A percentile compares a stretch with the other conserved stretches of the same genome.
phyloP scores from a whole-genome alignment of 352 stramenopile genomes.

The Globisporangium solare region DNA sequence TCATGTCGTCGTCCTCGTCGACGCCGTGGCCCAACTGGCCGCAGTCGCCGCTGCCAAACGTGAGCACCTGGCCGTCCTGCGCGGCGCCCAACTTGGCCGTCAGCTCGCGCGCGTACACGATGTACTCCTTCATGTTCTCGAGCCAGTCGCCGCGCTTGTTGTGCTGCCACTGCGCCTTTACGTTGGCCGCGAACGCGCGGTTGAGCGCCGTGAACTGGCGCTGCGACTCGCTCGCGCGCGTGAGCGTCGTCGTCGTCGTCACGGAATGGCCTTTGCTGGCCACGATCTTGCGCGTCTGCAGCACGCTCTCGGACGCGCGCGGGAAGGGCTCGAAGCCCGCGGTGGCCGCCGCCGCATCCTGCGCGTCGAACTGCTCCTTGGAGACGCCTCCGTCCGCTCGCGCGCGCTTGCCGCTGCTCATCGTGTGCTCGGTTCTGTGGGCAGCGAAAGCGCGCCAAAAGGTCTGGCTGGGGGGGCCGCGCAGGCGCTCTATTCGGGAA shows the following conservation, averaged over 20 bases:
- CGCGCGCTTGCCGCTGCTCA: constrained; percentile 41
- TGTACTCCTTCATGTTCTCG: constrained; percentile 80
- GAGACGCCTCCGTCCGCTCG: constrained; percentile 64
- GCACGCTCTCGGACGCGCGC: constrained; percentile 39
- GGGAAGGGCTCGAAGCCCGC: constrained; percentile 18
- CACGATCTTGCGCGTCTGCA: constrained; percentile 45
- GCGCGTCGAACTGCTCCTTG: constrained; percentile 68
- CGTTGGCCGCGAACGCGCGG: constrained; percentile 50
- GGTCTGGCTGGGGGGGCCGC: too few relatives aligned
- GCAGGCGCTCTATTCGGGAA: too few relatives aligned
- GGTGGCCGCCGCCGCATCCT: constrained; percentile 9
- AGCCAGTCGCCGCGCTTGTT: constrained; percentile 64
- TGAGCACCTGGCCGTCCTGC: constrained; percentile 49
- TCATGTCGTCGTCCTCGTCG: constrained; percentile 73
- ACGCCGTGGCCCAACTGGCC: constrained; percentile 91
- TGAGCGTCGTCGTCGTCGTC: constrained; percentile 20
- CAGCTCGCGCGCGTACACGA: constrained; percentile 62
- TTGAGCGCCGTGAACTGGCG: constrained; percentile 68
- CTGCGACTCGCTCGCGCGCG: constrained; percentile 31
- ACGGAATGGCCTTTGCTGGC: too few relatives aligned
- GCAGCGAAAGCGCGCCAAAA: neutral
- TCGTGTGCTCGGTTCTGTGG: neutral
- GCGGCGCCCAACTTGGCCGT: constrained; percentile 48
- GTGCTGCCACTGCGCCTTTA: constrained; percentile 59
- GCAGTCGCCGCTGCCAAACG: constrained; percentile 91